These are phyloP conservation scores for Kickxella alabastrina DNA, from an alignment of 192 early-diverging fungal species.

Conservation along the genomic window DNA sequence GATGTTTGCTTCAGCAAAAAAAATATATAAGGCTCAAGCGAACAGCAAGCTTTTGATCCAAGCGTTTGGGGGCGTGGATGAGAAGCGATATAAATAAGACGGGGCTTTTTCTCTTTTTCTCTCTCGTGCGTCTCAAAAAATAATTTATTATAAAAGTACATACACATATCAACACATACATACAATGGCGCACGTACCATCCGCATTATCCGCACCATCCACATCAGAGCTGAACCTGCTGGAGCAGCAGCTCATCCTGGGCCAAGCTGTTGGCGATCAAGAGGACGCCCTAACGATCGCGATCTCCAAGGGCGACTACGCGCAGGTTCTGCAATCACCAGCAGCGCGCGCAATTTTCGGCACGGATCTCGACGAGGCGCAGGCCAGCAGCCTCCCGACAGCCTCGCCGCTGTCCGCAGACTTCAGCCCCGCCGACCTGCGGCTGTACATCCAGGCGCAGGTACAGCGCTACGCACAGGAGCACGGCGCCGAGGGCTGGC, in stretches of 20 bases:
- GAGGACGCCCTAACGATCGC: background rate
- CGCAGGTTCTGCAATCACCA: slow-evolving; percentile 42
- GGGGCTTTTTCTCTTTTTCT: no score
- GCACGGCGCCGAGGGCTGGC: slow-evolving; percentile 13
- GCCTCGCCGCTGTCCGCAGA: slow-evolving; percentile 38
- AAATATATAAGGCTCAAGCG: no score
- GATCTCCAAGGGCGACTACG: slow-evolving; percentile 52
- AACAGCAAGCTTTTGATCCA: no score
- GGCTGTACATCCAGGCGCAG: slow-evolving; percentile 24
- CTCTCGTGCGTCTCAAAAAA: no score
- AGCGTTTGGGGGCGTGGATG: no score
- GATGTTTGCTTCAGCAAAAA: no score
- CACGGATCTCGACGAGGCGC: slow-evolving; percentile 29
- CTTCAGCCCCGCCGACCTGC: slow-evolving; percentile 42
- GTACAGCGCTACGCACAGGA: slow-evolving; percentile 7
- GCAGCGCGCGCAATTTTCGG: slow-evolving; percentile 54
- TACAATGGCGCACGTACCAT: no score
- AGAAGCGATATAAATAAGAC: no score
- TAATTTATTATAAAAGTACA: no score
- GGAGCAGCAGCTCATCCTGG: slow-evolving; percentile 25
- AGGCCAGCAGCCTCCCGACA: slow-evolving; percentile 9
- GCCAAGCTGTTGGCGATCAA: slow-evolving; percentile 8
- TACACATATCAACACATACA: no score
- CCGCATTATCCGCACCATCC: background rate
- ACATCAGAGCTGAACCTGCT: background rate